Conservation (phyloP, 352 stramenopile species). For the Pythium utonaiense region DNA sequence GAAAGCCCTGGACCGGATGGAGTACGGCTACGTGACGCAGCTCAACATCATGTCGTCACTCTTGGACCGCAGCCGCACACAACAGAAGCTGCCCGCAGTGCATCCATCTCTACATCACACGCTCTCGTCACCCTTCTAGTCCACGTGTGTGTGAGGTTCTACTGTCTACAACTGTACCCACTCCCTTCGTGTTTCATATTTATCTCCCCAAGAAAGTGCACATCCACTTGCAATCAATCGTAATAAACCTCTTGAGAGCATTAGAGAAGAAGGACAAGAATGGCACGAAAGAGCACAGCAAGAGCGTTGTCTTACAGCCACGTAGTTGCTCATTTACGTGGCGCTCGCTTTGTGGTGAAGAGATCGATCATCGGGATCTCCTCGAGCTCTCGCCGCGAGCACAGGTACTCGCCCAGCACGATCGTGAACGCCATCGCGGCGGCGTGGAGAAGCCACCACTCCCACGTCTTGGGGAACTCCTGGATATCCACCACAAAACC, state of each 20-base stretch:
- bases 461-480: conserved; percentile 83
- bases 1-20: conserved; percentile 63
- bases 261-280: too few species aligned
- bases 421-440: conserved; percentile 70
- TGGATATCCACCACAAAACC: too few species aligned
- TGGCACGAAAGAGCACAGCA: too few species aligned
- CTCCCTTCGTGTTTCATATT: background rate
- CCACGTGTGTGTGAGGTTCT: background rate
- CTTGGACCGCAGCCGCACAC: conserved; percentile 23
- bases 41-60: conserved; percentile 67
- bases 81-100: background rate
- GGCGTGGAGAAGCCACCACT: conserved; percentile 84
- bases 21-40: conserved; percentile 64
- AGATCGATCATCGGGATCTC: conserved; percentile 89
- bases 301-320: too few species aligned
- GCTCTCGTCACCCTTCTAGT: conserved; percentile 18
- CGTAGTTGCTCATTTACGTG: conserved; percentile 36
- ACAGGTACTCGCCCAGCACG: conserved; percentile 86
- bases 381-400: conserved; percentile 79
- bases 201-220: background rate
- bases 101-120: conserved; percentile 11
- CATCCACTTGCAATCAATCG: too few species aligned
- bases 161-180: too few species aligned
- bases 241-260: too few species aligned
- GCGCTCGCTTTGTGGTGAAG: conserved; percentile 59